Percentiles rank a stretch among this genome's conserved stretches.
Evolutionary conservation across 2,329 filamentous ascomycete species (phyloP).

Genomic region (Arthroderma uncinatum): DNA sequence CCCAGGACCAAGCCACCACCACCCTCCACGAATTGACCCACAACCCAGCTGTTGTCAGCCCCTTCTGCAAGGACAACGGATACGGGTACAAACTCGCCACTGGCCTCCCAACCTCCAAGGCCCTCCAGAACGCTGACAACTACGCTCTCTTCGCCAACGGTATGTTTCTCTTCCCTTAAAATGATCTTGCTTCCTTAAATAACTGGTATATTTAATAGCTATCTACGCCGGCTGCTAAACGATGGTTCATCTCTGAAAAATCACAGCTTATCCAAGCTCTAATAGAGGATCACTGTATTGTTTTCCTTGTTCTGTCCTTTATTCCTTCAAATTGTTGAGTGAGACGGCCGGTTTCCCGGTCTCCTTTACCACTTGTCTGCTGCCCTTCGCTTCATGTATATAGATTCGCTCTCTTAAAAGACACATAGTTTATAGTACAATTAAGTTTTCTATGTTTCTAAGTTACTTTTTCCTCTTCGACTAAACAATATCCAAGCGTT

Average conservation of each 20-base stretch:
- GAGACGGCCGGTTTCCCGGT: neutral
- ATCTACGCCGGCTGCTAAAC: slow-evolving; percentile 9
- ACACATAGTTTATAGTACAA: neutral
- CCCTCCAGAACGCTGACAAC: slow-evolving; percentile 54
- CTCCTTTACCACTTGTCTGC: neutral
- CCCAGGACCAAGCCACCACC: slow-evolving; percentile 55
- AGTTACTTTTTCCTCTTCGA: neutral
- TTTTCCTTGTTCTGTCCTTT: neutral
- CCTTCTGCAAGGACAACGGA: slow-evolving; percentile 49
- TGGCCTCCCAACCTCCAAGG: slow-evolving; percentile 38
- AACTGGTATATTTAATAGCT: neutral
- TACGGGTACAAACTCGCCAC: slow-evolving; percentile 46
- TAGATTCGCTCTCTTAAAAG: neutral
- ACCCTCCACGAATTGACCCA: slow-evolving; percentile 57
- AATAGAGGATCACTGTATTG: neutral
- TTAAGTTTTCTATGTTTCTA: neutral
- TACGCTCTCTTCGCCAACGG: slow-evolving; percentile 46
- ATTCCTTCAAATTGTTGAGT: neutral
- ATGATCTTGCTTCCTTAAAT: neutral
- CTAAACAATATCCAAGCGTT: neutral
- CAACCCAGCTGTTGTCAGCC: slow-evolving; percentile 41
- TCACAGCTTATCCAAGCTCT: neutral
- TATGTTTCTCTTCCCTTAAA: slow-evolving; percentile 13
- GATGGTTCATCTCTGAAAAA: neutral
- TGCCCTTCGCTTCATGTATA: neutral